Percentiles rank a stretch among this genome's conserved stretches.
Conservation (phyloP, 2,329 filamentous ascomycete genomes). For the Zalaria sp. region DNA sequence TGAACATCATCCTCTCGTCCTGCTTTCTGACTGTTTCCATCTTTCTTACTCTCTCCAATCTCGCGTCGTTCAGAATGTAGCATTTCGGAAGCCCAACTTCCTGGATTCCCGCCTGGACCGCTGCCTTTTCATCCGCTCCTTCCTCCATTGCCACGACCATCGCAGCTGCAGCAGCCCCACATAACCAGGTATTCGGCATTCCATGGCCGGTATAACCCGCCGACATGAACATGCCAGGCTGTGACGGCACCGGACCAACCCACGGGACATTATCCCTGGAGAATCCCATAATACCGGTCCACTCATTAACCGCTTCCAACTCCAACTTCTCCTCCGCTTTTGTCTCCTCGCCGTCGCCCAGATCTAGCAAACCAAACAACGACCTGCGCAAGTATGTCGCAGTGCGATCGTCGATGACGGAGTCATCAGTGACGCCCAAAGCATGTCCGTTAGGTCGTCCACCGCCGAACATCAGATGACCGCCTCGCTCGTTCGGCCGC, state of each 20-base stretch:
- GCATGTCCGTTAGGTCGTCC: constrained; percentile 43
- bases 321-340: constrained; percentile 21
- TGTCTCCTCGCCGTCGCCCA: constrained; percentile 15
- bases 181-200: constrained; percentile 59
- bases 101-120: constrained; percentile 6
- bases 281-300: constrained; percentile 74
- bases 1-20: constrained; percentile 4
- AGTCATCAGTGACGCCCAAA: constrained; percentile 48
- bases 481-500: constrained; percentile 32
- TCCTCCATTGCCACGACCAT: constrained; percentile 36
- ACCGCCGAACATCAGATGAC: constrained; percentile 58
- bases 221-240: constrained; percentile 14
- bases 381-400: constrained; percentile 40
- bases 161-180: constrained; percentile 47
- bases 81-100: constrained; percentile 13
- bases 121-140: constrained; percentile 4
- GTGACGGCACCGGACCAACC: constrained; percentile 52
- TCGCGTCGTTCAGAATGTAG: constrained; percentile 13
- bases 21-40: constrained; percentile 11
- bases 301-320: constrained; percentile 36
- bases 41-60: constrained; percentile 12
- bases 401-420: constrained; percentile 40
- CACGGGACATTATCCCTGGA: constrained; percentile 53
- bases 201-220: constrained; percentile 46
- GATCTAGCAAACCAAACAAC: constrained; percentile 21